These are phyloP conservation scores for Leccinum aurantiacum DNA, from an alignment of 768 basidiomycete species.

Conservation along the genomic window DNA sequence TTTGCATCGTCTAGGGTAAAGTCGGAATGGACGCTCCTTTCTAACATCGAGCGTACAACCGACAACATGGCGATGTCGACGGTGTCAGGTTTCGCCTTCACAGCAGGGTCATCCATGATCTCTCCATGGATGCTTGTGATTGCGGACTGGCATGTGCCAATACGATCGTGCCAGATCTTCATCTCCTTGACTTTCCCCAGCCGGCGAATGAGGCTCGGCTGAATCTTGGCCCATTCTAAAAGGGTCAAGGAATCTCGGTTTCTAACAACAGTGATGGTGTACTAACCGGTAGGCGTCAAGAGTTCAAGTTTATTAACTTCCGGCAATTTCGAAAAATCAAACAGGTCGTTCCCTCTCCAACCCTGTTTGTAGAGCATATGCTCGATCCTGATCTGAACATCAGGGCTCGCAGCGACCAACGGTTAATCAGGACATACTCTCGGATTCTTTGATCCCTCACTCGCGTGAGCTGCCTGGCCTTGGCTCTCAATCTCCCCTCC, in stretches of 20 bases:
- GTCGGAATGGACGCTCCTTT: background rate
- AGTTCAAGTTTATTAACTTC: constrained; percentile 8
- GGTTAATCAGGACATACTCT: no score
- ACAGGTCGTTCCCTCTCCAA: no score
- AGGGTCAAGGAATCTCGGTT: no score
- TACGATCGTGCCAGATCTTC: no score
- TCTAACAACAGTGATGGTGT: background rate
- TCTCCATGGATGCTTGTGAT: no score
- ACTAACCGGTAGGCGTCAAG: constrained; percentile 13
- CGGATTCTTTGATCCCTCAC: no score
- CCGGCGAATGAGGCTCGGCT: no score
- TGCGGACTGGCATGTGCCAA: no score
- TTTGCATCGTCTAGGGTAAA: no score
- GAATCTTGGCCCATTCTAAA: constrained; percentile 11
- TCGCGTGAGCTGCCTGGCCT: no score
- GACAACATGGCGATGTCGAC: constrained; percentile 11
- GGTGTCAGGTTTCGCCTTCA: background rate
- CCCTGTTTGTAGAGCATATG: no score
- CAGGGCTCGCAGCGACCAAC: background rate
- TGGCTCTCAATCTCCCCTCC: background rate
- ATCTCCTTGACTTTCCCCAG: no score
- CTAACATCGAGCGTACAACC: background rate
- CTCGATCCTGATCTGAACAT: background rate
- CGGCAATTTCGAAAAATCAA: constrained; percentile 3
- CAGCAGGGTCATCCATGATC: background rate